Conservation (phyloP, 768 basidiomycete genomes). For the Podaxis sp. region DNA sequence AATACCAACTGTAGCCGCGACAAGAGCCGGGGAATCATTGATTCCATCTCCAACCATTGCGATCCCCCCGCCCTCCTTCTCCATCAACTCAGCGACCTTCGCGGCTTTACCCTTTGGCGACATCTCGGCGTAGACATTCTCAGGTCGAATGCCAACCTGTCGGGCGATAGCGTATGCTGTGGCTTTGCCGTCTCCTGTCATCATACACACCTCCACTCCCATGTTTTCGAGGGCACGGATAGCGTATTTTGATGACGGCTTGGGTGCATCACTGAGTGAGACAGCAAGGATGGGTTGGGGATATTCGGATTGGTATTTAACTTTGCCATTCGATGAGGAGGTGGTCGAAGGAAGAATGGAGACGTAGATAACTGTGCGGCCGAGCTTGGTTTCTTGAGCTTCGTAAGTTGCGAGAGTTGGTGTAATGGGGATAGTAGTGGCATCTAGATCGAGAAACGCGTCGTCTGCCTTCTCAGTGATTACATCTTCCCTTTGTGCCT, state of each 20-base stretch:
- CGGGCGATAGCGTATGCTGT: slow-evolving; percentile 89
- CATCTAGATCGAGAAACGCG: slow-evolving; percentile 13
- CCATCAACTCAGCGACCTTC: slow-evolving; percentile 77
- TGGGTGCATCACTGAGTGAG: slow-evolving; percentile 85
- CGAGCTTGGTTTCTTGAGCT: slow-evolving; percentile 62
- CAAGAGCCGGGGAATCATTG: slow-evolving; percentile 97
- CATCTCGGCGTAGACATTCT: slow-evolving; percentile 88
- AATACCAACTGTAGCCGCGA: slow-evolving; percentile 94
- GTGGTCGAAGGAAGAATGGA: slow-evolving; percentile 45
- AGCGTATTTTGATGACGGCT: slow-evolving; percentile 80
- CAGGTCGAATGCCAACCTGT: slow-evolving; percentile 82
- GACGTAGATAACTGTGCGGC: slow-evolving; percentile 86
- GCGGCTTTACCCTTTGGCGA: slow-evolving; percentile 95
- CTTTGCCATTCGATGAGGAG: slow-evolving; percentile 6
- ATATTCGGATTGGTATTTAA: slow-evolving; percentile 24
- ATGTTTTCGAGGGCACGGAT: slow-evolving; percentile 78
- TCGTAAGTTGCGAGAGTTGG: slow-evolving; percentile 63
- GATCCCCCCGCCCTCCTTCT: slow-evolving; percentile 67
- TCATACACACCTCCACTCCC: slow-evolving; percentile 91
- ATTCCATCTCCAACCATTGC: slow-evolving; percentile 99
- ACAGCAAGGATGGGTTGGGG: slow-evolving; percentile 73
- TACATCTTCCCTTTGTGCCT: slow-evolving; percentile 43
- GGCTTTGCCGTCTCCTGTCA: slow-evolving; percentile 88
- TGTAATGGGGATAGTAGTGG: slow-evolving; percentile 39
- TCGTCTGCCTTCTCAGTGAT: slow-evolving; percentile 48